Evolutionary conservation across 495 filamentous ascomycete genomes (phyloP).

Genomic region (Daldinia bambusicola): DNA sequence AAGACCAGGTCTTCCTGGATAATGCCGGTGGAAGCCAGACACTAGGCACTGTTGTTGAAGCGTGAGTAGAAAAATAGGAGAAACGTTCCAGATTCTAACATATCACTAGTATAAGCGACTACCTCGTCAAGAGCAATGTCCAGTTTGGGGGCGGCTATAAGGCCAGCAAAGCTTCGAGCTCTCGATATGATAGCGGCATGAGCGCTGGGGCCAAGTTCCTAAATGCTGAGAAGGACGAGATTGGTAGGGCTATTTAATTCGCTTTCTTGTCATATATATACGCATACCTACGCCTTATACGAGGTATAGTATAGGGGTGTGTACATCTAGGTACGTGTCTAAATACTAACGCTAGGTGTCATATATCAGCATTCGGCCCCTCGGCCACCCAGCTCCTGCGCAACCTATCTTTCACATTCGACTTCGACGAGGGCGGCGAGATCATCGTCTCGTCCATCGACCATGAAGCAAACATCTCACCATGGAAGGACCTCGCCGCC

Average conservation of each 20-base stretch:
- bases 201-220: conserved; percentile 72
- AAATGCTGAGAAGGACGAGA: conserved; percentile 70
- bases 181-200: conserved; percentile 64
- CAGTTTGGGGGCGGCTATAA: conserved; percentile 76
- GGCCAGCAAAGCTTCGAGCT: conserved; percentile 63
- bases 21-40: conserved; percentile 80
- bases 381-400: conserved; percentile 79
- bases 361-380: conserved; percentile 66
- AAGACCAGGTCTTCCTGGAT: conserved; percentile 75
- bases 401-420: conserved; percentile 71
- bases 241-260: conserved; percentile 54
- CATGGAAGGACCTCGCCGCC: conserved; percentile 72
- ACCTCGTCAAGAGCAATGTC: conserved; percentile 74
- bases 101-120: conserved; percentile 65
- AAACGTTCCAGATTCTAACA: background rate
- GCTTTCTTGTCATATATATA: background rate
- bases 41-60: conserved; percentile 69
- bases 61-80: conserved; percentile 57
- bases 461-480: conserved; percentile 76
- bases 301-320: background rate
- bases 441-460: conserved; percentile 73
- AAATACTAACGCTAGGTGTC: background rate
- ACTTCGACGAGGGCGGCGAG: conserved; percentile 68
- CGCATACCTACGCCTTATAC: background rate
- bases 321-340: background rate